Evolutionary conservation across 2,329 filamentous ascomycete species (phyloP), one percentile per base, ranked within the genome.

Genomic region (Canariomyces notabilis): DNA sequence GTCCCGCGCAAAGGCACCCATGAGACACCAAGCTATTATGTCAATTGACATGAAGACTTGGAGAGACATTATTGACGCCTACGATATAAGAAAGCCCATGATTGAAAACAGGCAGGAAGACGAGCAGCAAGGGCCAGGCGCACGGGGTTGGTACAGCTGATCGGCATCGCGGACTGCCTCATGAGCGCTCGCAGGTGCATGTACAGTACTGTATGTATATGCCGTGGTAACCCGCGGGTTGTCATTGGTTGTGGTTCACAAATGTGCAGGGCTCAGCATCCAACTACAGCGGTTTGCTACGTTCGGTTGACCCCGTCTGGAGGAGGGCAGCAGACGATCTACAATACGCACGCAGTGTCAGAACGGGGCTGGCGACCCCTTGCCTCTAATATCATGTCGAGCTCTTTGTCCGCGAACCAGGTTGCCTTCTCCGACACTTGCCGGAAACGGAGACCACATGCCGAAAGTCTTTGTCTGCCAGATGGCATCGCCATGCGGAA

Each of bases 1-100:
- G 11, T 36, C 44, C 14, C 49, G 39, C 18, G 69, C 55, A 62
- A 67, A 44, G 49, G 76, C 79, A 33, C 71, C 79, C 15, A 73
- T 80, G 49, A 82, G 86, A 57, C 85, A 93, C 52, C 93, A 98
- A 67, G 87, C 90, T 11, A 84, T 98, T 18, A 80, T 97, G 62
- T 84, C 86, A 11, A 79, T 98, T 51, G 89, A 97, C 57, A 93
- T 89, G 72, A 75, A 79, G 1, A 87, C 79, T 0, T 98, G 91
- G 91, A 72, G 80, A 55, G 78, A 87, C 16, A 74, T 96, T 36
- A 83, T 95, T 39, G 66, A 85, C 8, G 80, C 79, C 0, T 94
- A 90, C 59, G 71, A 84, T 20, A 88, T 97, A 54, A 76, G 70
- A n/a, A 74, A 88, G 53, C 75, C 87, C 1, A 83, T 96, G 66